Evolutionary conservation across 257 asterid species (phyloP), one percentile per base, ranked within the genome.

Genomic region (Sherardia arvensis): DNA sequence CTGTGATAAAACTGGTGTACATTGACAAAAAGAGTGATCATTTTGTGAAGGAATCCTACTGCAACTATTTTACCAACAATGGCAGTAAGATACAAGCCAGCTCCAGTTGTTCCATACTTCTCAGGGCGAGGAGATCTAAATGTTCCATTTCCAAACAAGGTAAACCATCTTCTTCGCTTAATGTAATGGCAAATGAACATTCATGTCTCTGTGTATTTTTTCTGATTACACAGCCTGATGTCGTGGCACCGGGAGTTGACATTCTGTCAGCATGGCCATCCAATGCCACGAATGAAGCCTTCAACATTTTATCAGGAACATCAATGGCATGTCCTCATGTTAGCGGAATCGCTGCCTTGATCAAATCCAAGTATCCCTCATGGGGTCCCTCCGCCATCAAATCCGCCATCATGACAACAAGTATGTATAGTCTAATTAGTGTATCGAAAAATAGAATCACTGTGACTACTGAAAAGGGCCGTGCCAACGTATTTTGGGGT

Each of bases 201-300:
- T 1, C 8, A n/a, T n/a, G n/a, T n/a, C n/a, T n/a, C n/a, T n/a
- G n/a, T n/a, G n/a, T n/a, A n/a, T n/a, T n/a, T n/a, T n/a, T n/a
- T n/a, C n/a, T n/a, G n/a, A 18, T 79, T n/a, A n/a, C n/a, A 73
- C 74, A 91, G 96, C 97, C 96, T 5, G 97, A 90, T 71, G 77
- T 85, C 49, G n/a, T n/a, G n/a, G n/a, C n/a, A n/a, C n/a, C n/a
- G n/a, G n/a, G n/a, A n/a, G n/a, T n/a, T n/a, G n/a, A 78, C 8
- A 91, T 91, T 77, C 88, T 87, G 8, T 95, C 97, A 1, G 88
- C 97, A 9, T 85, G 96, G 96, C 94, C 87, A n/a, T 71, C 73
- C n/a, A 77, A 73, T 55, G 75, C 33, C 57, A 40, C 65, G 12
- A 6, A 22, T 9, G 82, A 18, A 12, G 54, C 48, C 64, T 90